Conservation (phyloP, 371 early-diverging fungal species). For the Cokeromyces recurvatus region DNA sequence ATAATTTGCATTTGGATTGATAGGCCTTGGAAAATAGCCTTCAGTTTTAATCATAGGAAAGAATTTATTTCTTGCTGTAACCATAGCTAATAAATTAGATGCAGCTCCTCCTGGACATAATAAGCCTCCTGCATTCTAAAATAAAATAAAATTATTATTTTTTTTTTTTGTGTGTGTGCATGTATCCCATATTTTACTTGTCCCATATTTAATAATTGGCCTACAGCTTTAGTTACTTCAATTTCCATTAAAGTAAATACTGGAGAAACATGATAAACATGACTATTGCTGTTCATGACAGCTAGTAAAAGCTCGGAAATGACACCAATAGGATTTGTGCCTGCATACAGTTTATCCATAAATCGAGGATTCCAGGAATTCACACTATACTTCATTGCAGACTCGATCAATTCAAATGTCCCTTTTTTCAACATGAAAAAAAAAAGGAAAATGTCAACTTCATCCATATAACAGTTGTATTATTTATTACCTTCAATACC, state of each 20-base stretch:
- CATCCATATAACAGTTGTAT: no score
- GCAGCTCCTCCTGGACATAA: constrained; percentile 81
- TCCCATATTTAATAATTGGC: constrained; percentile 54
- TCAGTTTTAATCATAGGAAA: constrained; percentile 60
- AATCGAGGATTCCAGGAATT: constrained; percentile 77
- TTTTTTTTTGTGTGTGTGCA: background rate
- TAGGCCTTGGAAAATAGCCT: constrained; percentile 49
- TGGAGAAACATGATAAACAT: constrained; percentile 80
- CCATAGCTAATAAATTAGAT: constrained; percentile 77
- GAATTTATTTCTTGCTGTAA: constrained; percentile 69
- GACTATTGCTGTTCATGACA: constrained; percentile 76
- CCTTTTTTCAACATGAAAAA: no score
- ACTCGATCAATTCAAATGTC: constrained; percentile 50
- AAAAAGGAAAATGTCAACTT: background rate
- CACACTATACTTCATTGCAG: constrained; percentile 53
- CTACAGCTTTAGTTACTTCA: constrained; percentile 54
- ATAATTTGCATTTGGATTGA: constrained; percentile 29
- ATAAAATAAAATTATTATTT: background rate
- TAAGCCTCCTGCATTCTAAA: constrained; percentile 57
- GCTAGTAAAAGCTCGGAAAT: constrained; percentile 71
- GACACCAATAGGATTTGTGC: constrained; percentile 77
- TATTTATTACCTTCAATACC: constrained; percentile 49
- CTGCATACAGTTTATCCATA: constrained; percentile 84
- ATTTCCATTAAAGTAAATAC: constrained; percentile 74
- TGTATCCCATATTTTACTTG: constrained; percentile 21